Evolutionary conservation across 2,329 filamentous ascomycete genomes (phyloP).

Genomic region (Phaeosphaeria sp.): DNA sequence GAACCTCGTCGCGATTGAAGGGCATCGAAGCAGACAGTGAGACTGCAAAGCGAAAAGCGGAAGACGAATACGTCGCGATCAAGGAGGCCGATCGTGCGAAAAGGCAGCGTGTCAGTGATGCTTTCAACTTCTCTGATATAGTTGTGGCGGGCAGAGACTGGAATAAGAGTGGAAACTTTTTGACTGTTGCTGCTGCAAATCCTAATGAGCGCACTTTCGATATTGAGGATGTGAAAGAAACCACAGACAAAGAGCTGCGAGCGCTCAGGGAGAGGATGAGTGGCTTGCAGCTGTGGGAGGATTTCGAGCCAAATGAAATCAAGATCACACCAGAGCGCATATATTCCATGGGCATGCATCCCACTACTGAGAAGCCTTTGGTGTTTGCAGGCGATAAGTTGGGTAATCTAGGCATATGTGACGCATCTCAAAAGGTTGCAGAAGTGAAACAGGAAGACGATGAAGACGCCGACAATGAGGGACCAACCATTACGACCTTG

Average conservation of each 20-base stretch:
- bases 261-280: constrained; percentile 78
- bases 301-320: constrained; percentile 75
- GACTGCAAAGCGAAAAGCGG: constrained; percentile 71
- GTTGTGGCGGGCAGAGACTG: constrained; percentile 81
- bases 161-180: constrained; percentile 70
- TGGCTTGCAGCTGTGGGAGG: constrained; percentile 78
- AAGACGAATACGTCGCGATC: constrained; percentile 65
- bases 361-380: constrained; percentile 81
- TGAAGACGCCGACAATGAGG: constrained; percentile 67
- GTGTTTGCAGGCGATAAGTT: constrained; percentile 95
- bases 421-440: constrained; percentile 74
- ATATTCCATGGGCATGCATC: constrained; percentile 89
- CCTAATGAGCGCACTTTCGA: constrained; percentile 86
- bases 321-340: constrained; percentile 32
- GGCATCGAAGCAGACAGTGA: constrained; percentile 72
- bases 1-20: constrained; percentile 67
- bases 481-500: constrained; percentile 85
- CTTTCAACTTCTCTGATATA: constrained; percentile 77
- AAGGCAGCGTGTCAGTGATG: constrained; percentile 68
- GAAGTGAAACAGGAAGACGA: constrained; percentile 64
- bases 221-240: constrained; percentile 81
- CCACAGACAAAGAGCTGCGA: constrained; percentile 76
- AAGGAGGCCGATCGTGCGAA: constrained; percentile 67
- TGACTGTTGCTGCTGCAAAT: constrained; percentile 72
- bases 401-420: constrained; percentile 88